Evolutionary conservation across 78 protist genomes (phyloP).

Genomic region (Anaeramoeba flamelloides): DNA sequence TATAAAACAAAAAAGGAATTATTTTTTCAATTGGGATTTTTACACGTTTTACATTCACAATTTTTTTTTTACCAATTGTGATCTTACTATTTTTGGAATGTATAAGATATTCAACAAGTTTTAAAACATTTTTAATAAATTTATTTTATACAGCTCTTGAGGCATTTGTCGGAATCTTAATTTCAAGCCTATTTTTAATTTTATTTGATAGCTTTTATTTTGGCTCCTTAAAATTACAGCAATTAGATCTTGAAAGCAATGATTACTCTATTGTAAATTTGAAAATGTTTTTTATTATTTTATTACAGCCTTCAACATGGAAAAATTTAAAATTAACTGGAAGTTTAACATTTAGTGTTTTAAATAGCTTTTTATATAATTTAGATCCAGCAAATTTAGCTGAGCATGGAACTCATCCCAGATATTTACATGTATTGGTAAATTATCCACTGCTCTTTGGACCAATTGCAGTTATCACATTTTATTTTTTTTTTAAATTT

Average conservation of each 20-base stretch:
- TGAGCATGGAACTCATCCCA: not conserved
- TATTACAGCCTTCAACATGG: too few relatives aligned
- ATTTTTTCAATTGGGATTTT: not conserved
- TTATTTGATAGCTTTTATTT: not conserved
- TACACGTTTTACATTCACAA: not conserved
- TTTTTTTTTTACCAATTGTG: not conserved
- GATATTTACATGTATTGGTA: not conserved
- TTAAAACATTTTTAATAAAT: not conserved
- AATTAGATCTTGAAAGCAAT: not conserved
- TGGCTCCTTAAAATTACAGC: not conserved
- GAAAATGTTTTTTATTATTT: not conserved
- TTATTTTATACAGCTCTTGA: not conserved
- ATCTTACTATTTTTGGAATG: not conserved
- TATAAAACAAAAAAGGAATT: too few relatives aligned
- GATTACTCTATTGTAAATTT: not conserved
- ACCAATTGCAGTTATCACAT: not conserved
- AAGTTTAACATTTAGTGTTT: not conserved
- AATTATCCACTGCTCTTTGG: not conserved
- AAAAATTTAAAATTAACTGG: too few relatives aligned
- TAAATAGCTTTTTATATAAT: not conserved
- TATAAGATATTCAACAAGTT: not conserved
- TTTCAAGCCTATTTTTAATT: not conserved
- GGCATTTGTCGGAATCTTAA: not conserved
- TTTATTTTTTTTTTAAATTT: too few relatives aligned
- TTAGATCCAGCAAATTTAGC: not conserved